Evolutionary conservation across 2,329 filamentous ascomycete species (phyloP).

Genomic region (Colletotrichum spinosum): DNA sequence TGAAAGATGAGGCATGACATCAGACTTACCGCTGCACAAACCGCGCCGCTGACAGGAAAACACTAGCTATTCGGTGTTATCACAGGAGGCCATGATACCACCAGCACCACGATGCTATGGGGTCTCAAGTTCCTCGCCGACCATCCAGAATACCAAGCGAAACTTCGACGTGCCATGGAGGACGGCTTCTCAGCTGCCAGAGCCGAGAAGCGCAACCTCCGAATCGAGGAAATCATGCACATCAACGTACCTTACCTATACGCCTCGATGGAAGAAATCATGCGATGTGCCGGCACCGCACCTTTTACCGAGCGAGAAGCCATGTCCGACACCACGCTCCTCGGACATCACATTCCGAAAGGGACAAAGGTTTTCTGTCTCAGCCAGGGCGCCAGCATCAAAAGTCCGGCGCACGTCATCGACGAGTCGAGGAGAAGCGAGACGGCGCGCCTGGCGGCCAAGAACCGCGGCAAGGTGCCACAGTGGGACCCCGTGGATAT

Average conservation of each 20-base stretch:
- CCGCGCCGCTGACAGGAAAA: background rate
- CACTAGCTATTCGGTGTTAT: conserved; percentile 44
- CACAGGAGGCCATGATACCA: conserved; percentile 46
- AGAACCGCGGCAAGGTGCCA: conserved; percentile 34
- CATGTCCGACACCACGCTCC: conserved; percentile 40
- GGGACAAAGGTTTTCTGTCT: conserved; percentile 44
- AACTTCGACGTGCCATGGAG: conserved; percentile 7
- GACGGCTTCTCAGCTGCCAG: conserved; percentile 37
- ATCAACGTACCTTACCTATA: conserved; percentile 43
- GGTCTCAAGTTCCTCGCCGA: conserved; percentile 40
- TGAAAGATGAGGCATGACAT: conserved; percentile 25
- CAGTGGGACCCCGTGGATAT: conserved; percentile 23
- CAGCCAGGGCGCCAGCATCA: conserved; percentile 43
- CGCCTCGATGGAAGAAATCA: conserved; percentile 44
- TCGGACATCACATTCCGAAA: conserved; percentile 43
- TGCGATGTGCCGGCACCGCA: conserved; percentile 42
- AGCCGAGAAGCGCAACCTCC: conserved; percentile 37
- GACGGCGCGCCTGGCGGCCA: conserved; percentile 29
- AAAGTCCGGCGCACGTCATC: conserved; percentile 42
- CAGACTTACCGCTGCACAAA: background rate
- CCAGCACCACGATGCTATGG: conserved; percentile 44
- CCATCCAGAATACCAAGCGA: background rate
- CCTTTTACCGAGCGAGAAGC: conserved; percentile 41
- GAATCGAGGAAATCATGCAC: conserved; percentile 38
- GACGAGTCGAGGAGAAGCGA: conserved; percentile 43